Conservation (phyloP, 768 basidiomycete species). For the Serpula lacrymans region DNA sequence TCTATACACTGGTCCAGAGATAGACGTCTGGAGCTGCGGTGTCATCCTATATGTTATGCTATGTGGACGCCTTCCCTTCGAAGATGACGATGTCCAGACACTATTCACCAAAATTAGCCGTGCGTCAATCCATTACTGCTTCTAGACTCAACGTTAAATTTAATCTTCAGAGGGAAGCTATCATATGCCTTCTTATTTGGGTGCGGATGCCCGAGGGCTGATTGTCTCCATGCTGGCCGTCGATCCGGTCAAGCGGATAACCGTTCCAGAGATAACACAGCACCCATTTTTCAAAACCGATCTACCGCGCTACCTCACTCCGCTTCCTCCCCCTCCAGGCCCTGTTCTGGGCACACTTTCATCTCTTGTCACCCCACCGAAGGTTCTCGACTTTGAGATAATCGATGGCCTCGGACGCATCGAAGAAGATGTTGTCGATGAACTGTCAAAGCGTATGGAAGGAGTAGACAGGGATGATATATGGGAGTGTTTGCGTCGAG, state of each 20-base stretch:
- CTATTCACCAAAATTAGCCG: constrained; percentile 94
- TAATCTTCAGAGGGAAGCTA: constrained; percentile 71
- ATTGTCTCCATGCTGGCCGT: constrained; percentile 89
- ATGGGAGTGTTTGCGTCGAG: constrained; percentile 78
- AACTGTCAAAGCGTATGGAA: constrained; percentile 67
- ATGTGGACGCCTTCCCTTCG: constrained; percentile 92
- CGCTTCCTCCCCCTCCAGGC: constrained; percentile 74
- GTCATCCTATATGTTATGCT: constrained; percentile 99
- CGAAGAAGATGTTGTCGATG: constrained; percentile 87
- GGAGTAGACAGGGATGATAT: constrained; percentile 82
- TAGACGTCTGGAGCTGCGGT: constrained; percentile 98
- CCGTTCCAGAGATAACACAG: constrained; percentile 84
- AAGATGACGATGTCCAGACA: constrained; percentile 92
- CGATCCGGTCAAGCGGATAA: constrained; percentile 93
- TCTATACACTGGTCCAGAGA: constrained; percentile 95
- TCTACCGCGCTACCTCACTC: constrained; percentile 81
- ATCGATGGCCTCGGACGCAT: constrained; percentile 92
- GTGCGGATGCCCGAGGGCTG: constrained; percentile 71
- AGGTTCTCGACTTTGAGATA: constrained; percentile 71
- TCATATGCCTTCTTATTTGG: constrained; percentile 79
- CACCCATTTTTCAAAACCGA: constrained; percentile 89
- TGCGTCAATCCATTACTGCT: constrained; percentile 30
- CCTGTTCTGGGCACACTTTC: constrained; percentile 74
- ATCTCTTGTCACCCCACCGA: constrained; percentile 66
- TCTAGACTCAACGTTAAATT: background rate